phyloP scores from a whole-genome alignment of 768 basidiomycete genomes.

The Xerocomellus amylosporus region DNA sequence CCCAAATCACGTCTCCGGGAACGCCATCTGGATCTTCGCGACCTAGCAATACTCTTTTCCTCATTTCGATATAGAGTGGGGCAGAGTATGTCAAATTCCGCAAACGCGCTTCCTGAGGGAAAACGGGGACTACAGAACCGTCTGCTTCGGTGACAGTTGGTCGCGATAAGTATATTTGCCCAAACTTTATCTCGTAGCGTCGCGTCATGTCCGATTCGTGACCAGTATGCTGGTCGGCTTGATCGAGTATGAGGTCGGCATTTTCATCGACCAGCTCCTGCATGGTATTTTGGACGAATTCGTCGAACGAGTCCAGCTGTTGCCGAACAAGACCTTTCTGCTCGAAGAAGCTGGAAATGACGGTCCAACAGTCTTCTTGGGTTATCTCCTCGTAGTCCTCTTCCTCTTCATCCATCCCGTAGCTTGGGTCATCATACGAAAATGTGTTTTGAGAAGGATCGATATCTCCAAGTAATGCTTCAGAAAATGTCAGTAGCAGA shows the following conservation, averaged over 20 bases:
- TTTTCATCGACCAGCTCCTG: constrained; percentile 98
- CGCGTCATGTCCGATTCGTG: constrained; percentile 78
- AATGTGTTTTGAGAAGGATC: constrained; percentile 45
- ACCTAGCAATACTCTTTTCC: constrained; percentile 76
- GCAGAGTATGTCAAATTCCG: constrained; percentile 96
- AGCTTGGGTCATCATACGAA: constrained; percentile 58
- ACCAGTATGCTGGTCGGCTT: constrained; percentile 94
- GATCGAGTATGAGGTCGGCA: constrained; percentile 91
- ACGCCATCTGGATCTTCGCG: constrained; percentile 77
- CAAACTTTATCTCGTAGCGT: constrained; percentile 96
- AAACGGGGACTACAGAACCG: constrained; percentile 89
- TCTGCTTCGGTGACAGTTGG: constrained; percentile 95
- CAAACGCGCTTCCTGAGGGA: constrained; percentile 94
- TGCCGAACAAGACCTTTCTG: constrained; percentile 97
- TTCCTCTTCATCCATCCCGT: constrained; percentile 53
- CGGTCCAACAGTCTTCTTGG: constrained; percentile 92
- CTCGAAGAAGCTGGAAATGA: constrained; percentile 95
- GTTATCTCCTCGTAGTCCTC: constrained; percentile 76
- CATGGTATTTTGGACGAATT: constrained; percentile 99
- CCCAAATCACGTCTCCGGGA: constrained; percentile 79
- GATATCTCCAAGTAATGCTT: too few species aligned
- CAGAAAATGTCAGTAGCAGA: too few species aligned
- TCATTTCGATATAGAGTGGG: constrained; percentile 94
- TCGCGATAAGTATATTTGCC: constrained; percentile 94
- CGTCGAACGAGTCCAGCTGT: constrained; percentile 97